Evolutionary conservation across 768 basidiomycete genomes (phyloP), one percentile per base, ranked within the genome.

Genomic region (Hygrophoropsis aurantiaca): DNA sequence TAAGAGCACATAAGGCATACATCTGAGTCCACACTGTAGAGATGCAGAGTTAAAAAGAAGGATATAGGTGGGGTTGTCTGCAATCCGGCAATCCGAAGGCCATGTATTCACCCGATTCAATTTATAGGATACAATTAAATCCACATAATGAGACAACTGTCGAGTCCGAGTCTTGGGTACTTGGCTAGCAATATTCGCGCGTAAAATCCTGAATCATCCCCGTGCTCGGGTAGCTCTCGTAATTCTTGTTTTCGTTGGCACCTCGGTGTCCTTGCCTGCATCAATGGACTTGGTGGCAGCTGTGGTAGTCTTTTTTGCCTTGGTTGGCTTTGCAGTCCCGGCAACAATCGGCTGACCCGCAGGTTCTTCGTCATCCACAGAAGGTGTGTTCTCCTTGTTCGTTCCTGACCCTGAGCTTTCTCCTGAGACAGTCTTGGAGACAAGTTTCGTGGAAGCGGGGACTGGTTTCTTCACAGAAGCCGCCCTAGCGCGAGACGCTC

Each of bases 301-400:
- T 18, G 40, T 11, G 11, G 16, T 27, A 30, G 27, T 30, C 25
- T 27, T 43, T 19, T 43, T 43, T 21, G 7, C 42, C 30, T 27
- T 11, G 20, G 42, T 43, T 27, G 30, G 13, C n/a, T 40, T 40
- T 6, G 46, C 36, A 18, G 26, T 20, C 11, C 40, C 30, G 7
- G 16, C 21, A 4, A 20, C 26, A 15, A 27, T 16, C 11, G 27
- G 27, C 19, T 30, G 26, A 10, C 42, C 25, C 11, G 42, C 11
- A n/a, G 26, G 21, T 15, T 49, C 50, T 21, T 51, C 50, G n/a
- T 50, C 40, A n/a, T 49, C 49, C 23, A 36, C 44, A n/a, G 47
- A 49, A 11, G 50, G 50, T 9, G 50, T 50, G 50, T 51, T 51
- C 49, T 51, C 50, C 13, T 51, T 51, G 21, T 51, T 47, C 21